A percentile compares a stretch with the other conserved stretches of the same genome.
Conservation (phyloP, 1,139 yeast genomes). For the Geotrichum klebahnii region DNA sequence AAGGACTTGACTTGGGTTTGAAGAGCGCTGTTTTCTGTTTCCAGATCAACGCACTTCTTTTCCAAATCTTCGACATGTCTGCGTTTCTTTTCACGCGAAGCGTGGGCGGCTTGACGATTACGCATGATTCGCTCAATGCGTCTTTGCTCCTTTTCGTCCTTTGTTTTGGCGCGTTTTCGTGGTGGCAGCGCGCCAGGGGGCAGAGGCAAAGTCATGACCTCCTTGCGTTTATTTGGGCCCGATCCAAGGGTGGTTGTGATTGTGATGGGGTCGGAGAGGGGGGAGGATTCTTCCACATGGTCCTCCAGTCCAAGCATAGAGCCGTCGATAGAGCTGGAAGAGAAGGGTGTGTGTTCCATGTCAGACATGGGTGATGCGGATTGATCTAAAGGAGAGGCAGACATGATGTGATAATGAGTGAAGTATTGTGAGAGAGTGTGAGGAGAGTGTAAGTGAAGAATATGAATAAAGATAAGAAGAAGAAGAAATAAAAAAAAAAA, state of each 20-base stretch:
- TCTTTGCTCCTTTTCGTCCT: constrained; percentile 95
- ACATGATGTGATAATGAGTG: neutral
- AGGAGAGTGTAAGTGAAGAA: neutral
- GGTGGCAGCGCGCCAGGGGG: constrained; percentile 67
- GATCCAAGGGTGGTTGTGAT: constrained; percentile 24
- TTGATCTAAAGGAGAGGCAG: neutral
- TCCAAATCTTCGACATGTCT: constrained; percentile 86
- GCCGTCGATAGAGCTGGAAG: constrained; percentile 4
- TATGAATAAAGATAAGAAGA: neutral
- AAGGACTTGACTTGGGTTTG: constrained; percentile 27
- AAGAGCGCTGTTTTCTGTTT: constrained; percentile 33
- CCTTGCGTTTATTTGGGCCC: constrained; percentile 32
- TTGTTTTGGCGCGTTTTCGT: constrained; percentile 91
- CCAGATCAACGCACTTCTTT: constrained; percentile 38
- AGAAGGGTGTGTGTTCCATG: neutral
- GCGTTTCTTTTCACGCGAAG: constrained; percentile 93
- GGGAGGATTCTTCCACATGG: constrained; percentile 1
- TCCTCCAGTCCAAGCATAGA: neutral
- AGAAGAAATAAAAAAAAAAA: neutral
- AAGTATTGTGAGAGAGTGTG: neutral
- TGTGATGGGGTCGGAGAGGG: constrained; percentile 17
- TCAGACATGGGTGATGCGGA: constrained; percentile 1
- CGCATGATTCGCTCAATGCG: constrained; percentile 87
- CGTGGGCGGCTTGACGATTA: constrained; percentile 96
- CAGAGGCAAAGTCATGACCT: constrained; percentile 36